These are phyloP conservation scores for thale cress (Arabidopsis thaliana) DNA, from an alignment of 345 rosid species.

Conservation along the genomic window TAIR10.1 NC_003075.7:14918501-14919000, in stretches of 20 bases:
- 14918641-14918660: slow-evolving; percentile 30
- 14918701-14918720: not conserved
- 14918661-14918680: slow-evolving; percentile 40
- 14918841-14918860: not conserved
- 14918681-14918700: slow-evolving; percentile 21
- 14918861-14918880: not conserved
- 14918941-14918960: not conserved
- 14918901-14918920: not conserved
- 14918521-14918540: slow-evolving; percentile 23
- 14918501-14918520: slow-evolving; percentile 18
- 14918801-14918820: not conserved
- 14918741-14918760: not conserved
- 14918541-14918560: slow-evolving; percentile 15
- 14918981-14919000: not conserved
- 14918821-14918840: not conserved
- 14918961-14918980: not conserved
- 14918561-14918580: slow-evolving; percentile 9
- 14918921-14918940: not conserved
- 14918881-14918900: not conserved
- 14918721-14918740: not conserved
- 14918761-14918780: not conserved
- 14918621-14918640: slow-evolving; percentile 14
- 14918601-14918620: slow-evolving; percentile 35
- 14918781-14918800: too few species aligned
- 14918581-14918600: not conserved